phyloP scores from a whole-genome alignment of 305 asterid genomes.

The Andrographis paniculata region DNA sequence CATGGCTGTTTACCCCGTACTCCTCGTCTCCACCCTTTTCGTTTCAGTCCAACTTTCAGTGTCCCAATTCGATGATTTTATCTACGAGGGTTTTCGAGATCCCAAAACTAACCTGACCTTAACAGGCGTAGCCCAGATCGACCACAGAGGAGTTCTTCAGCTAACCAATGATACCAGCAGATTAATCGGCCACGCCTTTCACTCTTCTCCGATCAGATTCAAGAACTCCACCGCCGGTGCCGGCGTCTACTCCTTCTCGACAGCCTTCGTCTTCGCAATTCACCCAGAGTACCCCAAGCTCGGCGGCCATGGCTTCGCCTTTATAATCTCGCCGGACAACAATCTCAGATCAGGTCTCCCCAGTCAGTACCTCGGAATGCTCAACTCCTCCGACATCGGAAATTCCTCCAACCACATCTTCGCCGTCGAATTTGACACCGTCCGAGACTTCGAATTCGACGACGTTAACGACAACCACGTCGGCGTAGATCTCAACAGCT shows the following conservation, averaged over 20 bases:
- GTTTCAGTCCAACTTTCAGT: too few species aligned
- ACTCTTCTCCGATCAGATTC: conserved; percentile 39
- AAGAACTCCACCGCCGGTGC: conserved; percentile 29
- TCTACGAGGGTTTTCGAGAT: too few species aligned
- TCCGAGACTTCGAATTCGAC: conserved; percentile 39
- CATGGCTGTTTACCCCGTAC: too few species aligned
- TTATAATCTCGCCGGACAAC: conserved; percentile 29
- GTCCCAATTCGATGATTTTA: too few species aligned
- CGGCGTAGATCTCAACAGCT: conserved; percentile 45
- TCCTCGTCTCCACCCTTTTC: too few species aligned
- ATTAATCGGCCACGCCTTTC: conserved; percentile 40
- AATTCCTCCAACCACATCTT: conserved; percentile 41
- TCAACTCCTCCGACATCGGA: conserved; percentile 35
- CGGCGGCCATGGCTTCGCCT: conserved; percentile 68
- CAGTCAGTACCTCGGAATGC: conserved; percentile 54
- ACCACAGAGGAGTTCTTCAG: conserved; percentile 29
- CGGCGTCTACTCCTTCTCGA: conserved; percentile 42
- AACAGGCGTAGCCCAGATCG: conserved; percentile 27
- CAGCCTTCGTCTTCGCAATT: conserved; percentile 42
- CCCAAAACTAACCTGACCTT: conserved; percentile 23
- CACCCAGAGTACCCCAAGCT: conserved; percentile 44
- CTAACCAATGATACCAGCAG: conserved; percentile 43
- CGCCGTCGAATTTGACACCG: conserved; percentile 65
- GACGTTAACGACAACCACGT: conserved; percentile 58
- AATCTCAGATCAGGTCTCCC: conserved; percentile 32